These are phyloP conservation scores for Scheffersomyces titani DNA, from an alignment of 1,139 yeast species.

Conservation along the genomic window DNA sequence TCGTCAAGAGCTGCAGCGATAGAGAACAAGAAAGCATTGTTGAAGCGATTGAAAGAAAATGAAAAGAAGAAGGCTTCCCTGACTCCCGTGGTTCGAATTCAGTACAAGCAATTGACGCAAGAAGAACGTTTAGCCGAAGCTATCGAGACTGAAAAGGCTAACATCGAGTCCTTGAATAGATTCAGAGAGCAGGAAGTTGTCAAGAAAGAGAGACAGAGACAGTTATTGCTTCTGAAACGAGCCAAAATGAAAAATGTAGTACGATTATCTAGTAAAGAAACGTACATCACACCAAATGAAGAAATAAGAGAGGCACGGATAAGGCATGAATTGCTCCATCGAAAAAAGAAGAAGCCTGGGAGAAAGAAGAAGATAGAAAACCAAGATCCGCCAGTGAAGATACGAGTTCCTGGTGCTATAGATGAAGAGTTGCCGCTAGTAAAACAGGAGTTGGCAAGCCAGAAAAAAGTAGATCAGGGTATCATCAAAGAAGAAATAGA, in stretches of 20 bases:
- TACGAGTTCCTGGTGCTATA: slow-evolving; percentile 37
- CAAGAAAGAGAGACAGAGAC: slow-evolving; percentile 76
- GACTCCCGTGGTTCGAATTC: slow-evolving; percentile 43
- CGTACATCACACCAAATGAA: slow-evolving; percentile 48
- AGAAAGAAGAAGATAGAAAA: slow-evolving; percentile 29
- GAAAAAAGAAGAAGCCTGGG: slow-evolving; percentile 42
- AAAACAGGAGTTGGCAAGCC: not conserved
- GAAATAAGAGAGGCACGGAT: slow-evolving; percentile 51
- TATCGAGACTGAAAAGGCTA: slow-evolving; percentile 76
- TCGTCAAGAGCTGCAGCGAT: slow-evolving; percentile 81
- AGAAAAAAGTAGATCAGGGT: not conserved
- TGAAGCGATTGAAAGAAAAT: slow-evolving; percentile 68
- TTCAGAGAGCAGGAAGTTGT: slow-evolving; percentile 85
- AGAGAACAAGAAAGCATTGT: slow-evolving; percentile 75
- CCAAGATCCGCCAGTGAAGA: slow-evolving; percentile 11
- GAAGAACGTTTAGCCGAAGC: slow-evolving; percentile 88
- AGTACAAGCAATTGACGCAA: slow-evolving; percentile 67
- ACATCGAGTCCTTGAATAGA: slow-evolving; percentile 68
- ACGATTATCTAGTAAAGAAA: slow-evolving; percentile 46
- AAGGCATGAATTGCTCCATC: slow-evolving; percentile 27
- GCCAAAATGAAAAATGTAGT: slow-evolving; percentile 58
- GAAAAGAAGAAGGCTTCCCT: slow-evolving; percentile 63
- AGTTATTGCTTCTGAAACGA: slow-evolving; percentile 66
- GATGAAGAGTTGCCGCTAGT: slow-evolving; percentile 34
- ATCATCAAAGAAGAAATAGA: not conserved